A percentile compares a stretch with the other conserved stretches of the same genome.
phyloP scores from a whole-genome alignment of 2,329 filamentous ascomycete species.

The Aspergillus sp. region DNA sequence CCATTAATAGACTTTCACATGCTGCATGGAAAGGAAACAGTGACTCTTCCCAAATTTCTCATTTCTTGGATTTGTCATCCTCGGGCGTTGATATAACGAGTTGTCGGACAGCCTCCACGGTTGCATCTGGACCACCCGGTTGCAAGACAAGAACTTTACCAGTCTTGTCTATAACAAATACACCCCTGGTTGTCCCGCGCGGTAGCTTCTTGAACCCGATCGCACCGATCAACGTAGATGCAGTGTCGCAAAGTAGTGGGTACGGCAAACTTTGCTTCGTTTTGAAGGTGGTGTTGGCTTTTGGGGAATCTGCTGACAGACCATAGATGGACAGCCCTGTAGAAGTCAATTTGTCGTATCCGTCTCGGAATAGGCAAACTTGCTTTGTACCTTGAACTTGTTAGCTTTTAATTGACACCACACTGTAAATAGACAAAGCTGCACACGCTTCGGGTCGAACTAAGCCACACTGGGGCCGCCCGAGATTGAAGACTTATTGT shows the following conservation, averaged over 20 bases:
- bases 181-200: constrained; percentile 78
- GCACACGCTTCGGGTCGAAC: background rate
- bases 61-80: background rate
- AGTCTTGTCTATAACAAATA: constrained; percentile 80
- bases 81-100: constrained; percentile 54
- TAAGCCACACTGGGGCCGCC: background rate
- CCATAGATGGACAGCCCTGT: constrained; percentile 86
- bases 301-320: constrained; percentile 81
- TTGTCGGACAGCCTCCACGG: constrained; percentile 72
- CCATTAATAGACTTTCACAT: background rate
- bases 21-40: background rate
- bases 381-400: constrained; percentile 75
- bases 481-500: background rate
- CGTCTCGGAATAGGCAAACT: constrained; percentile 89
- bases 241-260: constrained; percentile 79
- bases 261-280: constrained; percentile 89
- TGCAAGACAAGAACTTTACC: constrained; percentile 77
- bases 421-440: background rate
- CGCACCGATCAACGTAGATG: constrained; percentile 71
- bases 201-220: constrained; percentile 87
- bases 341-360: constrained; percentile 71
- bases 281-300: constrained; percentile 90
- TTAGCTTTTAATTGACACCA: constrained; percentile 1
- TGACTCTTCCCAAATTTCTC: background rate
- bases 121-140: constrained; percentile 73